Conservation (phyloP, 225 moss, liverwort and hornwort species). For the Marchantia paleacea region DNA sequence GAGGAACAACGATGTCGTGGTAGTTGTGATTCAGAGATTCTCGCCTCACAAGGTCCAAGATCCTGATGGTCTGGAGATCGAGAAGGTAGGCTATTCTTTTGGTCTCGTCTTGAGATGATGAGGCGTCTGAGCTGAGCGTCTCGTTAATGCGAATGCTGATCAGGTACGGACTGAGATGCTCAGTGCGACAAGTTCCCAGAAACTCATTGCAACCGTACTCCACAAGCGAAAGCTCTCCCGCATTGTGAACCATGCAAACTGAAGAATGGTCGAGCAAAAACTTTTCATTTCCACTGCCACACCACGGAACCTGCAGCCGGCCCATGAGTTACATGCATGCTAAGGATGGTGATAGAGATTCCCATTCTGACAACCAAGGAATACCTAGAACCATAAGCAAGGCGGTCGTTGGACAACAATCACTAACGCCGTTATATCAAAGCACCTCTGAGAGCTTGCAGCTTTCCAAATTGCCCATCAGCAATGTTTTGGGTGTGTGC, state of each 20-base stretch:
- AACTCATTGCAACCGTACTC: conserved; percentile 94
- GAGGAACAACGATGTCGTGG: too few species aligned
- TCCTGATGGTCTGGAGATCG: conserved; percentile 77
- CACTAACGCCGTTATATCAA: too few species aligned
- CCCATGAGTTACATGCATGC: too few species aligned
- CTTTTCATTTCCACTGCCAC: conserved; percentile 73
- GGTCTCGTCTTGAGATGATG: conserved; percentile 48
- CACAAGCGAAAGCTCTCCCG: conserved; percentile 80
- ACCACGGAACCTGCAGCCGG: conserved; percentile 63
- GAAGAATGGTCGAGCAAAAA: conserved; percentile 78
- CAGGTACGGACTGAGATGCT: conserved; percentile 85
- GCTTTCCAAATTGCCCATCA: conserved; percentile 80
- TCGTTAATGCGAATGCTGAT: conserved; percentile 86
- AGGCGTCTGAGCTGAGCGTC: conserved; percentile 15
- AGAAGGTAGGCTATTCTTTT: conserved; percentile 91
- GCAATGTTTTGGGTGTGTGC: conserved; percentile 68
- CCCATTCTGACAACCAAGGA: neutral
- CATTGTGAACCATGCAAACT: conserved; percentile 88
- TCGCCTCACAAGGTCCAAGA: conserved; percentile 85
- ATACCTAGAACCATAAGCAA: neutral
- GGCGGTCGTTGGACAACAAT: too few species aligned
- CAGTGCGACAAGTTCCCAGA: conserved; percentile 81
- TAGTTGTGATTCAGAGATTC: neutral
- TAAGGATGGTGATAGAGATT: too few species aligned
- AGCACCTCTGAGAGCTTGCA: conserved; percentile 85